These are phyloP conservation scores for Medicago arabica DNA, from an alignment of 306 rosid genomes.

Conservation along the genomic window DNA sequence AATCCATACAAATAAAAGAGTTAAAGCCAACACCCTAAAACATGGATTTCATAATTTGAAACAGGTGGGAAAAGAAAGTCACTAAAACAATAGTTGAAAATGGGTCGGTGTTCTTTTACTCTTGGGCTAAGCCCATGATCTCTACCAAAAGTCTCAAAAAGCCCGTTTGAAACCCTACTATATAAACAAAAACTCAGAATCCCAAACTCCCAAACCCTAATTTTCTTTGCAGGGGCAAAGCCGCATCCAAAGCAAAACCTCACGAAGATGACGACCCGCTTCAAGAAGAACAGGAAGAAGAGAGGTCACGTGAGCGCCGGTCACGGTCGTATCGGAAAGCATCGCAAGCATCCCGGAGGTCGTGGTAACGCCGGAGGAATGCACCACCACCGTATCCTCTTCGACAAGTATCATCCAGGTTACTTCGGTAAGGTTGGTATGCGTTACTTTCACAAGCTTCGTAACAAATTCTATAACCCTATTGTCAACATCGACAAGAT, in stretches of 20 bases:
- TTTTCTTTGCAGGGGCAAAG: neutral
- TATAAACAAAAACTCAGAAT: neutral
- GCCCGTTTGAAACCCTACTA: neutral
- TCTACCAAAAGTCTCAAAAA: neutral
- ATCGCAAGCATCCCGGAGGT: constrained; percentile 19
- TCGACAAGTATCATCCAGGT: constrained; percentile 20
- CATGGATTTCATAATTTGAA: too few species aligned
- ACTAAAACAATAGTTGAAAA: too few species aligned
- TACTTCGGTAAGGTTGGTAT: constrained; percentile 14
- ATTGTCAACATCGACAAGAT: neutral
- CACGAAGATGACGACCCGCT: neutral
- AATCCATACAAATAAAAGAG: too few species aligned
- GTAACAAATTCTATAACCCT: constrained; percentile 1
- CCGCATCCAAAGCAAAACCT: neutral
- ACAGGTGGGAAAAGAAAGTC: too few species aligned
- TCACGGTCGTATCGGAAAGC: constrained; percentile 16
- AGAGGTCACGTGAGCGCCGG: constrained; percentile 17
- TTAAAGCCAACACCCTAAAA: too few species aligned
- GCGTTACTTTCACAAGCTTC: constrained; percentile 12
- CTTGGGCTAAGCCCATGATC: neutral
- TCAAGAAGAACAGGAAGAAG: constrained; percentile 19
- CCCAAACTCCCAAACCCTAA: neutral
- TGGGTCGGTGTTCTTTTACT: too few species aligned
- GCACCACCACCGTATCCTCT: constrained; percentile 17
- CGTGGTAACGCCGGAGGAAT: constrained; percentile 4